A percentile compares a stretch with the other conserved stretches of the same genome.
Evolutionary conservation across 2,329 filamentous ascomycete genomes (phyloP).

Genomic region (Davidsoniella eucalypti): DNA sequence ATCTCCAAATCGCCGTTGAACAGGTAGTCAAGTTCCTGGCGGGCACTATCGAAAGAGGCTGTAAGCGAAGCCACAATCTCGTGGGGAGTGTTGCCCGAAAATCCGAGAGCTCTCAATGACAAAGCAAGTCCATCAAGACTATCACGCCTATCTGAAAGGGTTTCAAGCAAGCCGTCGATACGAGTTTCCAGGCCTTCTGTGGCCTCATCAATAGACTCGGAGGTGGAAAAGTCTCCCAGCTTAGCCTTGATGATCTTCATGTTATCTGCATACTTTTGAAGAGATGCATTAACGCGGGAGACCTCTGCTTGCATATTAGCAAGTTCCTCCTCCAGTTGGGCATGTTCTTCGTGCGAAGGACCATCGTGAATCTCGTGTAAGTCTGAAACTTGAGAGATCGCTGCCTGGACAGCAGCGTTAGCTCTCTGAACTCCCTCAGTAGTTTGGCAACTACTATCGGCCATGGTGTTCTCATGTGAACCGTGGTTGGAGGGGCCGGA

Average conservation of each 20-base stretch:
- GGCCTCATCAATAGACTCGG: neutral
- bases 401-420: constrained; percentile 7
- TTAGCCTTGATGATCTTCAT: constrained; percentile 22
- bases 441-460: neutral
- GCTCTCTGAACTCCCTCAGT: neutral
- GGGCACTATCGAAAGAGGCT: constrained; percentile 35
- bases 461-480: neutral
- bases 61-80: constrained; percentile 33
- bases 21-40: constrained; percentile 45
- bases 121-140: constrained; percentile 29
- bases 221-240: constrained; percentile 17
- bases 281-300: constrained; percentile 30
- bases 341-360: neutral
- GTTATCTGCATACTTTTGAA: constrained; percentile 31
- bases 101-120: constrained; percentile 34
- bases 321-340: neutral
- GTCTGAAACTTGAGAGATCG: neutral
- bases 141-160: no score
- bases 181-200: no score
- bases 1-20: constrained; percentile 40
- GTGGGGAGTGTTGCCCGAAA: constrained; percentile 29
- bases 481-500: neutral
- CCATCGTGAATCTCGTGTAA: no score
- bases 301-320: constrained; percentile 29
- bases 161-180: no score